phyloP scores from a whole-genome alignment of 148 eudicot species.

The Rhododendron vialii region DNA sequence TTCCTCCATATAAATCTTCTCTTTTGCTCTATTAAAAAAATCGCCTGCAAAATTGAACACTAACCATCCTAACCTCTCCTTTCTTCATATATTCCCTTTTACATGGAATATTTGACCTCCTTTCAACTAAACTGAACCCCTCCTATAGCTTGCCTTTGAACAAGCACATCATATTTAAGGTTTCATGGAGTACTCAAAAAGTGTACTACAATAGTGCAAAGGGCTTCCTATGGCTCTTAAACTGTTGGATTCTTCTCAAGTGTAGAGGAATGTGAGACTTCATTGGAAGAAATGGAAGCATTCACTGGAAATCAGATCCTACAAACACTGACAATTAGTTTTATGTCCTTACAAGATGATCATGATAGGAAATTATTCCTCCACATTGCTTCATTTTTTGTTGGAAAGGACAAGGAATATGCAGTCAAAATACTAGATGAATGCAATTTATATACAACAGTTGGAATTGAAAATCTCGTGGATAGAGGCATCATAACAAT shows the following conservation, averaged over 20 bases:
- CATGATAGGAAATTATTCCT: constrained; percentile 4
- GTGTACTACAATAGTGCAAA: not conserved
- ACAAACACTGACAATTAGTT: not conserved
- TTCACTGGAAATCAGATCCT: not conserved
- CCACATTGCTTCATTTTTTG: not conserved
- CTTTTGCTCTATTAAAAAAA: no score
- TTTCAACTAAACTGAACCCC: no score
- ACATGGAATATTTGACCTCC: no score
- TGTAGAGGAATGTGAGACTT: constrained; percentile 3
- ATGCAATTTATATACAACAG: constrained; percentile 3
- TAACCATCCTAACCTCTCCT: no score
- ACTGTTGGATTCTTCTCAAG: constrained; percentile 5
- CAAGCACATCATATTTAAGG: constrained; percentile 2
- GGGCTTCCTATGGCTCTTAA: constrained; percentile 11
- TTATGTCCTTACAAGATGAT: constrained; percentile 4
- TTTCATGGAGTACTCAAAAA: constrained; percentile 3
- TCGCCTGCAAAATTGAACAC: no score
- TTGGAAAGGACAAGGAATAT: constrained; percentile 10
- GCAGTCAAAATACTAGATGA: constrained; percentile 6
- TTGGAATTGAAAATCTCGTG: constrained; percentile 4
- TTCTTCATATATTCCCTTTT: no score
- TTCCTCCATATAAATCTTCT: no score
- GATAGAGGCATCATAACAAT: constrained; percentile 8
- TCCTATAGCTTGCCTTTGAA: constrained; percentile 4
- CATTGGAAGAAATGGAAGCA: constrained; percentile 4